These are phyloP conservation scores for Spencermartinsiella europaea DNA, from an alignment of 805 yeast species.

Conservation along the genomic window DNA sequence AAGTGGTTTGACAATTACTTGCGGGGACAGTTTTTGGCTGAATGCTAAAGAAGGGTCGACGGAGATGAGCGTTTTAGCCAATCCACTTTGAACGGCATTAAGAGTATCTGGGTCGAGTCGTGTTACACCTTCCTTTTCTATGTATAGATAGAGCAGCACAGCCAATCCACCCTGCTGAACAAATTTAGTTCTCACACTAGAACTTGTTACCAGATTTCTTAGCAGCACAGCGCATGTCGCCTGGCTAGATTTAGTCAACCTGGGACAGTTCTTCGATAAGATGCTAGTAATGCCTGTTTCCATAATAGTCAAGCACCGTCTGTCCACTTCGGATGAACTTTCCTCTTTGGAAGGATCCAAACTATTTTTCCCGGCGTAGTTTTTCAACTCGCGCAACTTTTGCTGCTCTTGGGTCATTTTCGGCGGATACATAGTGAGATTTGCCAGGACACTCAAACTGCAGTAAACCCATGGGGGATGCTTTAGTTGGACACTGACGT, in stretches of 20 bases:
- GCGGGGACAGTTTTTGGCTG: conserved; percentile 29
- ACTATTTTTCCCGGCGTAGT: conserved; percentile 27
- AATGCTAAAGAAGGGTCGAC: conserved; percentile 33
- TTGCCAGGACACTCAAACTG: conserved; percentile 27
- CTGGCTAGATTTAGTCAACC: conserved; percentile 22
- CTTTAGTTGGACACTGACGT: conserved; percentile 11
- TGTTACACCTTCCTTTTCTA: conserved; percentile 12
- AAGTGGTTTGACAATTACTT: conserved; percentile 30
- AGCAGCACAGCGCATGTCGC: conserved; percentile 26
- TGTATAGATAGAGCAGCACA: conserved; percentile 27
- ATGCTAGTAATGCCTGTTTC: conserved; percentile 24
- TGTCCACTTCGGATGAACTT: conserved; percentile 17
- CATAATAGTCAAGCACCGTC: conserved; percentile 24
- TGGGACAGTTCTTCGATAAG: conserved; percentile 20
- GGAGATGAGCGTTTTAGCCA: conserved; percentile 34
- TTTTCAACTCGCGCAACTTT: conserved; percentile 23
- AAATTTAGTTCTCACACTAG: conserved; percentile 23
- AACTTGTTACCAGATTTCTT: conserved; percentile 28
- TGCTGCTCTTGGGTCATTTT: conserved; percentile 28
- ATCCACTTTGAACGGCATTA: conserved; percentile 26
- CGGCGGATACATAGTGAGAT: conserved; percentile 31
- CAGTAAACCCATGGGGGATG: conserved; percentile 31
- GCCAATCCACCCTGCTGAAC: conserved; percentile 35
- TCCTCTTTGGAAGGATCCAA: conserved; percentile 14
- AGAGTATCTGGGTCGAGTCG: conserved; percentile 18